These are phyloP conservation scores for Lonicera japonica DNA, from an alignment of 129 eudicot species.

Conservation along the genomic window DNA sequence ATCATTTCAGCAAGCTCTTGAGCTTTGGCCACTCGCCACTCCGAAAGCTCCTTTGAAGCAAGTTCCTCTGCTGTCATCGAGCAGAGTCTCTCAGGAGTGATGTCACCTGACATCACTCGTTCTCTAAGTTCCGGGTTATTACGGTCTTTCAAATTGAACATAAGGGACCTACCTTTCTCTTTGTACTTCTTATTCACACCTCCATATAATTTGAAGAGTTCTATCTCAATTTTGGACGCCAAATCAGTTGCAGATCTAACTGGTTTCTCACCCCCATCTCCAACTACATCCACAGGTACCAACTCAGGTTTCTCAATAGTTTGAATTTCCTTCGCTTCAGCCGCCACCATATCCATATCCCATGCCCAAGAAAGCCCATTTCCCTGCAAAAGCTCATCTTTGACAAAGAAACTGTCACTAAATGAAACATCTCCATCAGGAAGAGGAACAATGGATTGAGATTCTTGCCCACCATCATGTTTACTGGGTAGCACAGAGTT, in stretches of 20 bases:
- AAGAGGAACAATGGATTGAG: constrained; percentile 34
- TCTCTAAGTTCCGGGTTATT: constrained; percentile 80
- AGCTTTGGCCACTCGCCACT: constrained; percentile 93
- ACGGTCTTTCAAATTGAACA: constrained; percentile 79
- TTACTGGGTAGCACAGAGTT: too few relatives aligned
- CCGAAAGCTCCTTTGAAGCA: constrained; percentile 88
- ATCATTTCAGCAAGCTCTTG: constrained; percentile 76
- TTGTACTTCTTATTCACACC: constrained; percentile 88
- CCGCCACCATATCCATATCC: constrained; percentile 37
- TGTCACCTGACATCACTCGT: constrained; percentile 70
- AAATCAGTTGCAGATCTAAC: constrained; percentile 36
- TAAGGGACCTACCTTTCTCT: constrained; percentile 81
- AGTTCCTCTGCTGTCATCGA: constrained; percentile 94
- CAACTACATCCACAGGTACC: constrained; percentile 13
- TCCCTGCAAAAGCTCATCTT: constrained; percentile 85
- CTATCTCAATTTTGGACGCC: constrained; percentile 57
- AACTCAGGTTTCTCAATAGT: constrained; percentile 14
- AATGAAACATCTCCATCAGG: constrained; percentile 51
- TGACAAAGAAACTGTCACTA: constrained; percentile 46
- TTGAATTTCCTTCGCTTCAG: constrained; percentile 20
- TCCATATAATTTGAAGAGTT: constrained; percentile 70
- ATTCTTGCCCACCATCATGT: constrained; percentile 23
- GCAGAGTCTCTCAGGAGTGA: constrained; percentile 72
- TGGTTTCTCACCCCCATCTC: constrained; percentile 9
- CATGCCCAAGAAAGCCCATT: constrained; percentile 87